Conservation (phyloP, 805 yeast species). For the Ogataea corticis region DNA sequence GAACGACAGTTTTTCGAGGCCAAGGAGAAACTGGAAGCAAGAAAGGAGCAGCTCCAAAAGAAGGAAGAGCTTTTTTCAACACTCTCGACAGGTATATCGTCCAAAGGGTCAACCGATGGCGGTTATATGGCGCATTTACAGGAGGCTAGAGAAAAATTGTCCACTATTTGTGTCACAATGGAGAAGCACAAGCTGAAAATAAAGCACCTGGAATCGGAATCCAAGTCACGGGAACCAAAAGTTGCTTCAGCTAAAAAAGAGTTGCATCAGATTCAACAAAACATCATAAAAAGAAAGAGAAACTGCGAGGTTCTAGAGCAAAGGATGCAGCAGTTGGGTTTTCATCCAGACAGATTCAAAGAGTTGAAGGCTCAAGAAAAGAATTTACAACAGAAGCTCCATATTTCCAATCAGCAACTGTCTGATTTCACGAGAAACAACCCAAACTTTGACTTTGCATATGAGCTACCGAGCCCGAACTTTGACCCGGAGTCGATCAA, state of each 20-base stretch:
- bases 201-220: conserved; percentile 55
- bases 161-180: conserved; percentile 53
- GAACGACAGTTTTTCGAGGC: conserved; percentile 48
- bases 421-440: conserved; percentile 61
- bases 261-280: conserved; percentile 40
- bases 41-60: conserved; percentile 49
- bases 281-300: conserved; percentile 43
- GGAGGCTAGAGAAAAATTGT: conserved; percentile 56
- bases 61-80: conserved; percentile 83
- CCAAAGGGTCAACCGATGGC: conserved; percentile 71
- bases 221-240: conserved; percentile 45
- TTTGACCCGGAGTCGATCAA: conserved; percentile 66
- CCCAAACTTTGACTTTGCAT: conserved; percentile 75
- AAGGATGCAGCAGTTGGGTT: conserved; percentile 55
- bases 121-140: conserved; percentile 77
- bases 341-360: conserved; percentile 46
- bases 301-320: conserved; percentile 40
- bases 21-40: conserved; percentile 42
- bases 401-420: conserved; percentile 45
- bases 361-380: conserved; percentile 49
- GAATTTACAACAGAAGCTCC: conserved; percentile 43
- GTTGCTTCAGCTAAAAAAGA: conserved; percentile 54
- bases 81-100: conserved; percentile 84
- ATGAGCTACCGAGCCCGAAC: conserved; percentile 59
- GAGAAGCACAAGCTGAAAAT: conserved; percentile 62